Percentiles rank a stretch among this genome's conserved stretches.
Evolutionary conservation across 225 moss, liverwort and hornwort species (phyloP).

Genomic region (Bryoerythrophyllum caledonicum): DNA sequence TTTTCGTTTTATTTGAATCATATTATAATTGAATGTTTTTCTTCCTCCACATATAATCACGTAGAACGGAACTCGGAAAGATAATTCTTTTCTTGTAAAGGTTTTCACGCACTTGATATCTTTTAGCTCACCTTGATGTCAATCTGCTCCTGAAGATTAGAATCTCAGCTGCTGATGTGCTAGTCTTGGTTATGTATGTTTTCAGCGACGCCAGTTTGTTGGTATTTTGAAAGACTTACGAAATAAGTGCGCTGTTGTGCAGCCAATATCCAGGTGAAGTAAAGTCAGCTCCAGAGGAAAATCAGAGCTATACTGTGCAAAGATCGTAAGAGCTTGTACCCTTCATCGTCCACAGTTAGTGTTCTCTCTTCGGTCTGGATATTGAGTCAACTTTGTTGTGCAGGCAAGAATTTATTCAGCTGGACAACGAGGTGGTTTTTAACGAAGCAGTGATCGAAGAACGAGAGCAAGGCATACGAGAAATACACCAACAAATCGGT

Average conservation of each 20-base stretch:
- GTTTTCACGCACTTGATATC: background rate
- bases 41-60: no score
- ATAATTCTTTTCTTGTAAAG: background rate
- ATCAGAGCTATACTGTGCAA: slow-evolving; percentile 42
- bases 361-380: background rate
- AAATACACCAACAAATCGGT: slow-evolving; percentile 94
- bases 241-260: slow-evolving; percentile 30
- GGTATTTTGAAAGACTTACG: slow-evolving; percentile 13
- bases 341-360: background rate
- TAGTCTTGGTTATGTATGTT: background rate
- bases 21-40: background rate
- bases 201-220: slow-evolving; percentile 7
- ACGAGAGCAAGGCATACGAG: slow-evolving; percentile 91
- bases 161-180: background rate
- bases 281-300: slow-evolving; percentile 56
- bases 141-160: background rate
- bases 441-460: slow-evolving; percentile 99
- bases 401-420: slow-evolving; percentile 55
- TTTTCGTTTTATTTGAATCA: background rate
- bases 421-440: slow-evolving; percentile 61
- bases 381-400: slow-evolving; percentile 17
- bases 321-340: slow-evolving; percentile 43
- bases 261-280: slow-evolving; percentile 56
- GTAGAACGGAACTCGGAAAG: background rate
- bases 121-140: slow-evolving; percentile 9